phyloP scores from a whole-genome alignment of 192 early-diverging fungal species.

The Rhizophagus prolifer region DNA sequence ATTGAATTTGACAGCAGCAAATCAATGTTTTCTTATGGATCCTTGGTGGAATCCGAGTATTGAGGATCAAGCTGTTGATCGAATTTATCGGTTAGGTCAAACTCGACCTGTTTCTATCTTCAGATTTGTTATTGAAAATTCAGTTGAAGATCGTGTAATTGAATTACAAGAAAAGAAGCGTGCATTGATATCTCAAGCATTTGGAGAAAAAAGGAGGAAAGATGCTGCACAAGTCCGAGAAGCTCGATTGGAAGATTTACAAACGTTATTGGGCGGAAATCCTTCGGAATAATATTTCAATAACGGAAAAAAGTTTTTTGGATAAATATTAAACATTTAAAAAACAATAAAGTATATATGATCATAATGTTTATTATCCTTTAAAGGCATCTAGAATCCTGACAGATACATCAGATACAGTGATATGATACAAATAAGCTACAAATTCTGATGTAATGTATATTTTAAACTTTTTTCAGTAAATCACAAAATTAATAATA shows the following conservation, averaged over 20 bases:
- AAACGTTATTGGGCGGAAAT: not conserved
- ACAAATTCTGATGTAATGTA: too few species aligned
- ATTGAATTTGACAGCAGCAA: slow-evolving; percentile 65
- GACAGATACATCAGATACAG: too few species aligned
- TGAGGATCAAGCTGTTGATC: slow-evolving; percentile 54
- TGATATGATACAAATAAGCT: too few species aligned
- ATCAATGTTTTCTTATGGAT: slow-evolving; percentile 68
- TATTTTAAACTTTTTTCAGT: too few species aligned
- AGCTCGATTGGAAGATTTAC: not conserved
- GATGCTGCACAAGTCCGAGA: not conserved
- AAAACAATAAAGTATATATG: not conserved
- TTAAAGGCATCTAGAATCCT: too few species aligned
- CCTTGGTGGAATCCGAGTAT: slow-evolving; percentile 82
- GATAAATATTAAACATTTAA: not conserved
- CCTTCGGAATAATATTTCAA: not conserved
- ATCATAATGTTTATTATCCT: not conserved
- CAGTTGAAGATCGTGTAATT: slow-evolving; percentile 71
- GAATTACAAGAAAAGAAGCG: slow-evolving; percentile 65
- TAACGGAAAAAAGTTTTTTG: not conserved
- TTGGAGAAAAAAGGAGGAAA: slow-evolving; percentile 32
- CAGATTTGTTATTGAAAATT: slow-evolving; percentile 58
- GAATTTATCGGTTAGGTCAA: slow-evolving; percentile 74
- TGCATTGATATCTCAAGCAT: slow-evolving; percentile 35
- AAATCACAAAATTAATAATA: too few species aligned
- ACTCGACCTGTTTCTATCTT: slow-evolving; percentile 58